Base-by-base conservation (phyloP, 2,329 filamentous ascomycete species). In the Lecanoromycetidae sp. region DNA sequence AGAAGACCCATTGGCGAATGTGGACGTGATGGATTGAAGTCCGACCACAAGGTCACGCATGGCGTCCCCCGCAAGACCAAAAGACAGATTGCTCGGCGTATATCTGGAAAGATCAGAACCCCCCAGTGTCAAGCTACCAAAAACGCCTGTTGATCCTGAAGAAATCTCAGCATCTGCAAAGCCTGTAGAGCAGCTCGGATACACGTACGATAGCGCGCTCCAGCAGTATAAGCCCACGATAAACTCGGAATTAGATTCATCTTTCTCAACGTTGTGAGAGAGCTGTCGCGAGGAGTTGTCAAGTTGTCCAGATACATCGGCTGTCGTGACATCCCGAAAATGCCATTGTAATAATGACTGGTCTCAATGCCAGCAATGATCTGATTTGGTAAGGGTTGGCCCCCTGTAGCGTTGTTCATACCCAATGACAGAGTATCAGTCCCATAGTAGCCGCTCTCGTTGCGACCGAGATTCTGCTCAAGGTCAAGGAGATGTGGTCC, bases 281-380 rank as follows among this genome's bases (percentile, higher is more conserved):
- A 52, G 30, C 46, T 54, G 15, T 46, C 42, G 9, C 38, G 40
- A 13, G 52, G 44, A 26, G 45, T 27, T 6, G 29, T 29, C 7
- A 40, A 44, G 44, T 57, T 57, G n/a, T 62, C 61, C 51, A 70
- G 66, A 49, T 68, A 68, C 33, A 56, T 57, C 0, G 62, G 58
- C 23, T 59, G 57, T 2, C 58, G 56, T 4, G 59, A 60, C 9
- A 70, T 48, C 0, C 64, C 63, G 5, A 70, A 57, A 3, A 55
- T 40, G 5, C 67, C 66, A 1, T 67, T 46, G 41, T 57, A 65
- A 52, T 63, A 66, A 38, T 61, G 53, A 20, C 57, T 54, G 5
- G 58, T 57, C 3, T 56, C 56, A 30, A 66, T 59, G 2, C 59
- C 59, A 7, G 60, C 63, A 3, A 69, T 54, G 9, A 64, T 54